Evolutionary conservation across 345 rosid species (phyloP), one percentile per base, ranked within the genome.

Genomic region (Toxicodendron radicans): DNA sequence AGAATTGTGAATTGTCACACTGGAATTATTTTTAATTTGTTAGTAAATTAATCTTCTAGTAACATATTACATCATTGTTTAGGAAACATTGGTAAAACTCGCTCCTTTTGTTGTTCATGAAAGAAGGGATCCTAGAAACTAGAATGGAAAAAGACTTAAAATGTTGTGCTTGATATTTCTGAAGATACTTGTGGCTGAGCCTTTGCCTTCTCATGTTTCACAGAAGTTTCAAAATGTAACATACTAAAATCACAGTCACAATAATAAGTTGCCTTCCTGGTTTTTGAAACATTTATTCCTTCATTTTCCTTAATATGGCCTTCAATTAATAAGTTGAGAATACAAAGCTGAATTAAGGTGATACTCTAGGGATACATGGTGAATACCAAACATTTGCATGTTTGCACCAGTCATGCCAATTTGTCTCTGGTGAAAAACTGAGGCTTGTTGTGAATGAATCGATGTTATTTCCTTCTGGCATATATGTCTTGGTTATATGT

Each of bases 121-220:
- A 70, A 57, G 33, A 76, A 58, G 41, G 20, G 30, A 69, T 61
- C 43, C 45, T 30, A n/a, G 43, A 17, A 70, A 66, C 3, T 49
- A 21, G 58, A 49, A 17, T 49, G 23, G n/a, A 38, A 70, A 4
- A 58, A 20, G 10, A n/a, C 23, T 10, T 17, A 33, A 3, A 57
- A 18, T 69, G 27, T 18, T 35, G 21, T 52, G n/a, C 24, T 68
- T 68, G 21, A 24, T 52, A 13, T 16, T 56, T 11, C 21, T 20
- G 49, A 14, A 52, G 11, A 30, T 66, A 48, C 41, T 23, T 53
- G 58, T 13, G 3, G 45, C 60, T 35, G 24, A 21, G 54, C 30
- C 2, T 35, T 33, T 12, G 33, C 27, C 12, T 30, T 14, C 10
- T 18, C 41, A 16, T 27, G 56, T 48, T 66, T 48, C 41, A 21